Evolutionary conservation across 306 rosid genomes (phyloP), one percentile per base, ranked within the genome.

Genomic region (Acmispon strigosus): DNA sequence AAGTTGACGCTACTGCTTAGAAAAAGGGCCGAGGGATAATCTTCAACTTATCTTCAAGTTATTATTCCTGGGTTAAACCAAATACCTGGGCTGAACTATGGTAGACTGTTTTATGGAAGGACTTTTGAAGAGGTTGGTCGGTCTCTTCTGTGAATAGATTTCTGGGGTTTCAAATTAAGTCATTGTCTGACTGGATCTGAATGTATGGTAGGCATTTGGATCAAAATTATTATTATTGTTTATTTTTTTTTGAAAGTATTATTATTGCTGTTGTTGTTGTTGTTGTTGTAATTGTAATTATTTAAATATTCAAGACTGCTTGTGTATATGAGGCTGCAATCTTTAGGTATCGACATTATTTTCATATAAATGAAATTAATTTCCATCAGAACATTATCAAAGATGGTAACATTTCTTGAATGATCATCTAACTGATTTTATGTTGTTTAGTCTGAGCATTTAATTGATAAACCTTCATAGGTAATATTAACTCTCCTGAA

Each of bases 401-500:
- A 66, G 58, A 19, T 8, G 62, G 15, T 47, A 14, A 24, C 41
- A 69, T 52, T 2, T 43, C 54, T 42, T 15, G 50, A 51, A 54
- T 4, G 3, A 42, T 37, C 54, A 63, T 47, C 19, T 34, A 41
- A 63, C 10, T 18, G 37, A 44, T 53, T 73, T 51, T 43, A 52
- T 60, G 53, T 53, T 27, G 47, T 53, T 36, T 62, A 49, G 22
- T 37, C 39, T n/a, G 20, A 50, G 34, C 73, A 37, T 16, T 37
- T 39, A 44, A 34, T 55, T 18, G 43, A 53, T 59, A 29, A 45
- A 13, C 45, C 45, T 64, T 49, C 1, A 10, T 14, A 37, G 41
- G 18, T 17, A 54, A 39, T 62, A 36, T 34, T 52, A 50, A 69
- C 61, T 62, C 47, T 10, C 64, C 42, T 39, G 56, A 73, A 75